Evolutionary conservation across 164 flowering plant genomes (phyloP), one percentile per base, ranked within the genome.

Genomic region (Magnolia officinalis): DNA sequence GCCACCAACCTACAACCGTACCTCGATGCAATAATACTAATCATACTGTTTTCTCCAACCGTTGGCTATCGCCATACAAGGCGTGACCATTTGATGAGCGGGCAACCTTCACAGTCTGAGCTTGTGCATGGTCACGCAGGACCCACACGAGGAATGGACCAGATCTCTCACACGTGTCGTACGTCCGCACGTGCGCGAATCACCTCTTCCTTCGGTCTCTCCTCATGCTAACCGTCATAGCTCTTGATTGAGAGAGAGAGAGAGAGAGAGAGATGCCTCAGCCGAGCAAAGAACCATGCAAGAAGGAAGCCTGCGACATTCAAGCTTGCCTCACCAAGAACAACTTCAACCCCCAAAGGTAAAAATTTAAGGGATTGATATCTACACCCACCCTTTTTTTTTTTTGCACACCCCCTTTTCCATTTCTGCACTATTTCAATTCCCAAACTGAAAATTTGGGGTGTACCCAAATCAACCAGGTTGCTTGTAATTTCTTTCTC

Each of bases 311-410:
- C 4, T 95, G 98, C 80, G 88, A 91, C 74, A 95, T 95, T 63
- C 98, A 95, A 87, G 90, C 96, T 65, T 95, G 97, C 76, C 95
- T 95, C 75, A 76, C 94, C 81, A 93, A 91, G 85, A 95, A 90
- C 91, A 91, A 91, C 74, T 95, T 95, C 84, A 81, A 77, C 23
- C 78, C 98, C 67, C 90, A 90, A 69, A 91, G 81, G 96, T 90
- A 80, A 55, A 16, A 55, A 55, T 8, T 11, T 3, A 3, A 55
- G 18, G 10, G 16, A 55, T 55, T 16, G 18, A 55, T 55, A 29
- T 24, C 14, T 18, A 29, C 4, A 16, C 65, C 65, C 18, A 7
- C 64, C 16, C 49, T 24, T 24, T 19, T 8, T 29, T 58, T 7
- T 31, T 29, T 63, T 73, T 59, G 50, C 31, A 9, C 20, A 24